These are phyloP conservation scores for Lentinula detonsa DNA, from an alignment of 768 basidiomycete genomes.

Conservation along the genomic window DNA sequence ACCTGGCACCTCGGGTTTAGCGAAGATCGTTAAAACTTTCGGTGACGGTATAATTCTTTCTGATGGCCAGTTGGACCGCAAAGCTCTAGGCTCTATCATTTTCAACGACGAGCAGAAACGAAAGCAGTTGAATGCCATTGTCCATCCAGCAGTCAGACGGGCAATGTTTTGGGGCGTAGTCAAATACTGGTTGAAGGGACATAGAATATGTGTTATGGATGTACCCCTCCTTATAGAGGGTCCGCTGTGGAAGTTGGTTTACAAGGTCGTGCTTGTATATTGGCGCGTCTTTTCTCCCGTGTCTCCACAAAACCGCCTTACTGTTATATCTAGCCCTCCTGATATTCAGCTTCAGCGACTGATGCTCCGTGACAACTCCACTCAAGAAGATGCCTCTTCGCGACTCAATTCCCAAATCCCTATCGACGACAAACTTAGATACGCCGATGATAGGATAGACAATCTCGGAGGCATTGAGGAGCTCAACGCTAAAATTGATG, in stretches of 20 bases:
- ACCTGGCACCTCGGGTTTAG: conserved; percentile 73
- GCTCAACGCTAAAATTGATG: conserved; percentile 49
- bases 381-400: conserved; percentile 59
- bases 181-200: conserved; percentile 68
- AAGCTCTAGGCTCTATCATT: conserved; percentile 76
- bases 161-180: conserved; percentile 70
- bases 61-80: conserved; percentile 75
- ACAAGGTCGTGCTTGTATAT: conserved; percentile 82
- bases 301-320: neutral
- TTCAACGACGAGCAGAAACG: conserved; percentile 75
- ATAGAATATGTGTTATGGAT: conserved; percentile 79
- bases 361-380: conserved; percentile 65
- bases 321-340: conserved; percentile 48
- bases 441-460: conserved; percentile 83
- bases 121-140: conserved; percentile 71
- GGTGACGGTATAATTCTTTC: conserved; percentile 59
- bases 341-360: conserved; percentile 83
- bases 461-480: conserved; percentile 77
- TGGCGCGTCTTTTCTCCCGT: conserved; percentile 49
- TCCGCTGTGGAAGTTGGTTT: conserved; percentile 78
- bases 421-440: conserved; percentile 71
- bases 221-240: conserved; percentile 91
- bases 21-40: conserved; percentile 62
- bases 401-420: conserved; percentile 80
- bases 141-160: conserved; percentile 85